These are phyloP conservation scores for Scleroderma citrinum DNA, from an alignment of 768 basidiomycete genomes.

Conservation along the genomic window DNA sequence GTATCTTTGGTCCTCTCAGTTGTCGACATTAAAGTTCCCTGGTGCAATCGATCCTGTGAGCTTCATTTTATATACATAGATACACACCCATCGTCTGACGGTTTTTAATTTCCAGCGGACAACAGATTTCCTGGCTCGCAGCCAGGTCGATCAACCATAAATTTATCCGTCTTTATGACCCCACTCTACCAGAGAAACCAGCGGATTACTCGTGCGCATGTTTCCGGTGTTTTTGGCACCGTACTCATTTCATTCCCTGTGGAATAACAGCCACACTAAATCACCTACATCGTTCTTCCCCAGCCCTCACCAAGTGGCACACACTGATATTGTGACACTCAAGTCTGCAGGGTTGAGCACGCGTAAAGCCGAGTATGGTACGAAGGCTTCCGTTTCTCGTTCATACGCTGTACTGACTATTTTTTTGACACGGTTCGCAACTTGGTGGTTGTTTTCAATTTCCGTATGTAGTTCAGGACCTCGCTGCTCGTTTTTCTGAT, in stretches of 20 bases:
- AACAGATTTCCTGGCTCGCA: conserved; percentile 84
- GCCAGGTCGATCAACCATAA: conserved; percentile 78
- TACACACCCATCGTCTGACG: neutral
- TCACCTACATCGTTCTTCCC: conserved; percentile 54
- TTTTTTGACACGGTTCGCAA: conserved; percentile 1
- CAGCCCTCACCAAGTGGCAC: conserved; percentile 59
- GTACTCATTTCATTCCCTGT: conserved; percentile 1
- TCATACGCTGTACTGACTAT: neutral
- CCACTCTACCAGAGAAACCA: conserved; percentile 63
- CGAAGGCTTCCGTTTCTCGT: conserved; percentile 12
- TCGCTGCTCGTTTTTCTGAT: conserved; percentile 76
- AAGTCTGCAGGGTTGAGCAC: conserved; percentile 71
- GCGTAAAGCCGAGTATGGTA: conserved; percentile 89
- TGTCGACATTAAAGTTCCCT: conserved; percentile 46
- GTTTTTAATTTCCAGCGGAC: conserved; percentile 39
- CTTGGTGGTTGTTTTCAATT: neutral
- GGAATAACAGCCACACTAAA: conserved; percentile 9
- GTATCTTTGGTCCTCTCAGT: neutral
- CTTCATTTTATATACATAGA: neutral
- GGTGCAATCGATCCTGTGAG: conserved; percentile 66
- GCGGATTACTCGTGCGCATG: conserved; percentile 42
- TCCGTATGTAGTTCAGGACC: conserved; percentile 53
- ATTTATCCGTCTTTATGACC: conserved; percentile 73
- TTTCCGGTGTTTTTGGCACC: neutral
- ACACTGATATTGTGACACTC: conserved; percentile 51